phyloP scores from a whole-genome alignment of 2,329 filamentous ascomycete species.

The Clarireedia paspali region DNA sequence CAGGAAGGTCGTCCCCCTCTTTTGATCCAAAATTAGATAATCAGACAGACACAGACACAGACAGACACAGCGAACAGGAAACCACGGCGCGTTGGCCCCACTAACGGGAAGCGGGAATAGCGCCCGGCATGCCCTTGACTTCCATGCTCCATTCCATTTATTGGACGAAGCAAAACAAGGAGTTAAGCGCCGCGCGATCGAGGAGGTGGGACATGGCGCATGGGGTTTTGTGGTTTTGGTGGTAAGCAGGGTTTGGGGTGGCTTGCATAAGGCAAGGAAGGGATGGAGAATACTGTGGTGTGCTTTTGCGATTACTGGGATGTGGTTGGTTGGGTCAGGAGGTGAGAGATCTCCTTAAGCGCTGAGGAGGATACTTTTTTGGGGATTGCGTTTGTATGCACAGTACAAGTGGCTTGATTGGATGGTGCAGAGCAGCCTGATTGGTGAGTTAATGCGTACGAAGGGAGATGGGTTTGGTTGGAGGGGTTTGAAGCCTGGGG shows the following conservation, averaged over 20 bases:
- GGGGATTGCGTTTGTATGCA: neutral
- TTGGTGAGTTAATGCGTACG: neutral
- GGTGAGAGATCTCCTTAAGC: neutral
- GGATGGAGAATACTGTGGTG: neutral
- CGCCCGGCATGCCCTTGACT: neutral
- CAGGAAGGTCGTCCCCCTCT: too few species aligned
- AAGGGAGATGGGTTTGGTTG: neutral
- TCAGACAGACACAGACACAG: neutral
- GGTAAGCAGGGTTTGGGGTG: too few species aligned
- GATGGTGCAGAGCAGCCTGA: neutral
- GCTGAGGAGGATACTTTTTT: neutral
- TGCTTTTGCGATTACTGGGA: neutral
- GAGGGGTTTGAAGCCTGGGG: neutral
- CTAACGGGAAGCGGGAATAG: neutral
- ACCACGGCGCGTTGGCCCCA: neutral
- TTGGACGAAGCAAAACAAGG: neutral
- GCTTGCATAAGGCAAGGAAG: neutral
- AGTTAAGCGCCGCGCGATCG: slow-evolving; percentile 8
- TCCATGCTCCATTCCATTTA: neutral
- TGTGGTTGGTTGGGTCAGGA: neutral
- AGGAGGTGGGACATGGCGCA: neutral
- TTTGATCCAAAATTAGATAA: slow-evolving; percentile 7
- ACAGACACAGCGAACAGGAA: neutral
- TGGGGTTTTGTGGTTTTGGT: too few species aligned
- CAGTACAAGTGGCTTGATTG: neutral